These are phyloP conservation scores for Schwanniomyces polymorphus DNA, from an alignment of 805 yeast species.

Conservation along the genomic window DNA sequence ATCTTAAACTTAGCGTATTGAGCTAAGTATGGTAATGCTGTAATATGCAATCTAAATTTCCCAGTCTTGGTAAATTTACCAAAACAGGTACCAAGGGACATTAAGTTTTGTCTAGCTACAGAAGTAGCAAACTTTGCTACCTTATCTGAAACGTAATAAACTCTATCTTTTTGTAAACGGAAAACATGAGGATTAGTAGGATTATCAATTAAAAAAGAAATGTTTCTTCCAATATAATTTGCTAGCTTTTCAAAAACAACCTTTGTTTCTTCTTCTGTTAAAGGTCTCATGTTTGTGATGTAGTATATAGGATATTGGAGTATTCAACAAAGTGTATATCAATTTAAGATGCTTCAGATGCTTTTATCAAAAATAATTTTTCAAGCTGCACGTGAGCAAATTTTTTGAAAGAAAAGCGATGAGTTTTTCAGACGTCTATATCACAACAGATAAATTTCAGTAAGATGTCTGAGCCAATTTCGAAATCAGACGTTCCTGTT, in stretches of 20 bases:
- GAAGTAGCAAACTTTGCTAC: slow-evolving; percentile 87
- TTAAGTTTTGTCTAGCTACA: slow-evolving; percentile 82
- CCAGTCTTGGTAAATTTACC: slow-evolving; percentile 98
- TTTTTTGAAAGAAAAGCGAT: slow-evolving; percentile 4
- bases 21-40: slow-evolving; percentile 81
- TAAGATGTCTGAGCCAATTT: slow-evolving; percentile 7
- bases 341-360: not conserved
- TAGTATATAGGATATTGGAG: not conserved
- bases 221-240: slow-evolving; percentile 94
- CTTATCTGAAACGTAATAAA: slow-evolving; percentile 83
- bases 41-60: slow-evolving; percentile 90
- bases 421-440: slow-evolving; percentile 1
- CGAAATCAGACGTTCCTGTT: slow-evolving; percentile 1
- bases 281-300: slow-evolving; percentile 68
- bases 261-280: slow-evolving; percentile 96
- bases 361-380: slow-evolving; percentile 2
- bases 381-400: slow-evolving; percentile 2
- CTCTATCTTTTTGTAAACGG: slow-evolving; percentile 94
- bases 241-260: slow-evolving; percentile 95
- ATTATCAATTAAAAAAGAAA: slow-evolving; percentile 81
- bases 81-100: slow-evolving; percentile 91
- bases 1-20: slow-evolving; percentile 89
- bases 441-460: not conserved
- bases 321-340: not conserved
- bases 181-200: slow-evolving; percentile 89